Percentiles rank a stretch among this genome's conserved stretches.
Evolutionary conservation across 2,329 filamentous ascomycete genomes (phyloP).

Genomic region (Rhynchosporium graminicola): DNA sequence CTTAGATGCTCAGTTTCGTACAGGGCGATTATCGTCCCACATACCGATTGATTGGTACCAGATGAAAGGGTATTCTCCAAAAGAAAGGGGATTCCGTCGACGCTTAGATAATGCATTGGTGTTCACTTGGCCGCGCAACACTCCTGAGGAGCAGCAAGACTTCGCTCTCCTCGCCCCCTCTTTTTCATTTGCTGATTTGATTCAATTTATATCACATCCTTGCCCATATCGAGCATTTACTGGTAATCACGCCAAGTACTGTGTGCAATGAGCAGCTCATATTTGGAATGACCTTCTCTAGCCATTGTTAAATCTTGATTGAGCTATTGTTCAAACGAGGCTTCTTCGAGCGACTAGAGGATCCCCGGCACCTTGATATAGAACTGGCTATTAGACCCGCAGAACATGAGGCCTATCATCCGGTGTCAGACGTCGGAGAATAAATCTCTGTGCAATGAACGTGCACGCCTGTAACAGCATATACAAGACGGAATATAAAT

Average conservation of each 20-base stretch:
- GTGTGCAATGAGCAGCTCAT: background rate
- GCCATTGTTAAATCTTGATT: background rate
- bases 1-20: background rate
- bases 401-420: constrained; percentile 1
- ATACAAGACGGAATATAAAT: constrained; percentile 11
- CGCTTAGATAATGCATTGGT: constrained; percentile 16
- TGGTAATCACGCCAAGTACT: background rate
- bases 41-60: constrained; percentile 7
- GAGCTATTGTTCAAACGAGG: background rate
- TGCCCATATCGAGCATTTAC: background rate
- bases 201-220: background rate
- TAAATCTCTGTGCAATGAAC: constrained; percentile 3
- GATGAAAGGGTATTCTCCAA: background rate
- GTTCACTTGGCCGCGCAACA: constrained; percentile 11
- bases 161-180: background rate
- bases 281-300: background rate
- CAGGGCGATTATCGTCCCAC: constrained; percentile 5
- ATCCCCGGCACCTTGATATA: constrained; percentile 2
- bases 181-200: constrained; percentile 2
- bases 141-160: constrained; percentile 3
- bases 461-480: background rate
- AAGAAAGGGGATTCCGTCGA: constrained; percentile 7
- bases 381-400: background rate
- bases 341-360: background rate
- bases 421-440: constrained; percentile 16